Evolutionary conservation across 2,329 filamentous ascomycete species (phyloP).

Genomic region (Aspergillus aculeatus): DNA sequence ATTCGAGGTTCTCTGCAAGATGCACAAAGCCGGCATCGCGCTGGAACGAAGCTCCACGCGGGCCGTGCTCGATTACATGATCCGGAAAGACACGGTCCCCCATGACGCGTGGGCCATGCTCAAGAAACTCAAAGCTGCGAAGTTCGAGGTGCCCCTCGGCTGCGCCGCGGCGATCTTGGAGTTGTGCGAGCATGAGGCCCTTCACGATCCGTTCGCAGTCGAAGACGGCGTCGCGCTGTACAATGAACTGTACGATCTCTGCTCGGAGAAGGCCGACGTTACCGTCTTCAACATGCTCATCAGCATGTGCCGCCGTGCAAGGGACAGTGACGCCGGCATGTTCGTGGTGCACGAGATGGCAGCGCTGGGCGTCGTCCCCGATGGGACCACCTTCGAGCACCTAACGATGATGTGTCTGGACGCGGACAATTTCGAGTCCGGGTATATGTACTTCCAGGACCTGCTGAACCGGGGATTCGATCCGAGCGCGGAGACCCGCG

Average conservation of each 20-base stretch:
- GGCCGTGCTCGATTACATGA: slow-evolving; percentile 59
- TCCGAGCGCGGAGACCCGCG: slow-evolving; percentile 25
- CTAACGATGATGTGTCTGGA: slow-evolving; percentile 59
- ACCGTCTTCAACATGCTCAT: slow-evolving; percentile 62
- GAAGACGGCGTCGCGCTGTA: slow-evolving; percentile 59
- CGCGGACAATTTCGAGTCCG: slow-evolving; percentile 35
- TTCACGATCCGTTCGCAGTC: slow-evolving; percentile 37
- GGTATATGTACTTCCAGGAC: slow-evolving; percentile 40
- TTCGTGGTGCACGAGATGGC: slow-evolving; percentile 64
- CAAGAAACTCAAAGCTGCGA: slow-evolving; percentile 52
- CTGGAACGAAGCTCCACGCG: slow-evolving; percentile 62
- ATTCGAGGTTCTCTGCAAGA: slow-evolving; percentile 69
- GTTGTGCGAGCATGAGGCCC: slow-evolving; percentile 45
- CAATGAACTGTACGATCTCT: slow-evolving; percentile 58
- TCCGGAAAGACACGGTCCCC: slow-evolving; percentile 46
- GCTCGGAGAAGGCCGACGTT: slow-evolving; percentile 42
- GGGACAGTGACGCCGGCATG: slow-evolving; percentile 56
- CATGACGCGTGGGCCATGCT: slow-evolving; percentile 58
- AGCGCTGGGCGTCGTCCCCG: slow-evolving; percentile 53
- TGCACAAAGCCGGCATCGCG: slow-evolving; percentile 63
- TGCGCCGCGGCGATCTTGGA: slow-evolving; percentile 53
- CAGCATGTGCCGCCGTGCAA: slow-evolving; percentile 46
- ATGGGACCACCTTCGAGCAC: slow-evolving; percentile 61
- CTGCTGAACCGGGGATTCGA: slow-evolving; percentile 31
- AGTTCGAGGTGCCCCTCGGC: slow-evolving; percentile 50